A percentile compares a stretch with the other conserved stretches of the same genome.
phyloP scores from a whole-genome alignment of 1,284 basidiomycete species.

The Tilletia horrida region DNA sequence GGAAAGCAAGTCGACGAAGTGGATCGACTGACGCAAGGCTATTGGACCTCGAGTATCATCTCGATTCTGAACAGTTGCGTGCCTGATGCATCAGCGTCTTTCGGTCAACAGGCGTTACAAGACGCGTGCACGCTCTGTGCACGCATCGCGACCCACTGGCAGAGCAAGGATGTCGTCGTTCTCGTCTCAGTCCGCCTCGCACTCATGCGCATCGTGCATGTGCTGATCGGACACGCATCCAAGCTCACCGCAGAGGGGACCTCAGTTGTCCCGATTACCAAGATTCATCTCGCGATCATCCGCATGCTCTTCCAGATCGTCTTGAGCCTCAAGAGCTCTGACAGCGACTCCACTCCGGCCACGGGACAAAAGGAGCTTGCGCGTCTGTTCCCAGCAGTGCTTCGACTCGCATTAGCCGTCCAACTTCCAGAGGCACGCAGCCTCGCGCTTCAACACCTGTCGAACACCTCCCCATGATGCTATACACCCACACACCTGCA shows the following conservation, averaged over 20 bases:
- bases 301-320: conserved; percentile 5
- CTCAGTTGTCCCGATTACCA: background rate
- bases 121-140: conserved; percentile 2
- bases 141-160: background rate
- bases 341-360: background rate
- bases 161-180: background rate
- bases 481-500: too few species aligned
- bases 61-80: background rate
- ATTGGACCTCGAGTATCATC: background rate
- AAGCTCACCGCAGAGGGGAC: background rate
- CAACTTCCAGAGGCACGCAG: background rate
- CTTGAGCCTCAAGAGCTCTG: background rate
- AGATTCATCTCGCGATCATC: background rate
- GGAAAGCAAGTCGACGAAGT: background rate
- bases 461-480: background rate
- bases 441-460: conserved; percentile 2
- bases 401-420: background rate
- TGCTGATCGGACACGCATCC: background rate
- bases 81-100: background rate
- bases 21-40: conserved; percentile 8
- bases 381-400: conserved; percentile 3
- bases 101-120: background rate
- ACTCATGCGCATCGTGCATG: background rate
- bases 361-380: background rate
- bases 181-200: background rate